Percentiles rank a stretch among this genome's conserved stretches.
Evolutionary conservation across 2,329 filamentous ascomycete species (phyloP).

Genomic region (Phaeophleospora eucalypticola): DNA sequence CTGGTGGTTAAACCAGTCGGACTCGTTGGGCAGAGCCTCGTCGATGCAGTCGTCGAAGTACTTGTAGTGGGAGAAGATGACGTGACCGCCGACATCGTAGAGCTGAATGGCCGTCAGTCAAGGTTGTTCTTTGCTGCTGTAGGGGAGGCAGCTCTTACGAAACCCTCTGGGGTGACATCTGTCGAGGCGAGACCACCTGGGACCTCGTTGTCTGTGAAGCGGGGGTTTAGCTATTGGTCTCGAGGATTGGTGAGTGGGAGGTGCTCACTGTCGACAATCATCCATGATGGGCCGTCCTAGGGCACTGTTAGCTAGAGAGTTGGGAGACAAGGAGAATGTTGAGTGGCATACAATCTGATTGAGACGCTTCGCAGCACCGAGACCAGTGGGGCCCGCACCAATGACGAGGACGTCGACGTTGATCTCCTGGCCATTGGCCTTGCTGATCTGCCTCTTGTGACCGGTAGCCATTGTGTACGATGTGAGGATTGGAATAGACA

Average conservation of each 20-base stretch:
- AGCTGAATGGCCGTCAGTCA: slow-evolving; percentile 55
- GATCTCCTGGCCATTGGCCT: slow-evolving; percentile 47
- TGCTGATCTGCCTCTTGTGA: slow-evolving; percentile 31
- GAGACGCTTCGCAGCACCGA: slow-evolving; percentile 95
- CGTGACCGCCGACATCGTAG: slow-evolving; percentile 96
- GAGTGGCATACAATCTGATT: slow-evolving; percentile 75
- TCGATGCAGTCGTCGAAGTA: slow-evolving; percentile 99
- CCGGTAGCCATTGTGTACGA: slow-evolving; percentile 8
- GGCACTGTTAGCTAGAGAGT: slow-evolving; percentile 13
- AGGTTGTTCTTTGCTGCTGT: too few relatives aligned
- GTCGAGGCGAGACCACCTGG: slow-evolving; percentile 95
- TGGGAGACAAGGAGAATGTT: not conserved
- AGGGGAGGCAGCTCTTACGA: slow-evolving; percentile 64
- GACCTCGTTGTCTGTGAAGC: slow-evolving; percentile 61
- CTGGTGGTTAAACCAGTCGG: slow-evolving; percentile 97
- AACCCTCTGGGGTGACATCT: slow-evolving; percentile 91
- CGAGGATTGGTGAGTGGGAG: not conserved
- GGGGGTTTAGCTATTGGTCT: not conserved
- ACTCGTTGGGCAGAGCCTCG: slow-evolving; percentile 87
- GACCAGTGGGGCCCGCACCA: slow-evolving; percentile 93
- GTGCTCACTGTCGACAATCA: slow-evolving; percentile 71
- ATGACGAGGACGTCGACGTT: slow-evolving; percentile 96
- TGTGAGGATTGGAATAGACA: not conserved
- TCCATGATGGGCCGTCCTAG: slow-evolving; percentile 92
- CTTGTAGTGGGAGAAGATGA: slow-evolving; percentile 99